phyloP scores from a whole-genome alignment of 371 early-diverging fungal genomes.

The Mortierella polycephala region DNA sequence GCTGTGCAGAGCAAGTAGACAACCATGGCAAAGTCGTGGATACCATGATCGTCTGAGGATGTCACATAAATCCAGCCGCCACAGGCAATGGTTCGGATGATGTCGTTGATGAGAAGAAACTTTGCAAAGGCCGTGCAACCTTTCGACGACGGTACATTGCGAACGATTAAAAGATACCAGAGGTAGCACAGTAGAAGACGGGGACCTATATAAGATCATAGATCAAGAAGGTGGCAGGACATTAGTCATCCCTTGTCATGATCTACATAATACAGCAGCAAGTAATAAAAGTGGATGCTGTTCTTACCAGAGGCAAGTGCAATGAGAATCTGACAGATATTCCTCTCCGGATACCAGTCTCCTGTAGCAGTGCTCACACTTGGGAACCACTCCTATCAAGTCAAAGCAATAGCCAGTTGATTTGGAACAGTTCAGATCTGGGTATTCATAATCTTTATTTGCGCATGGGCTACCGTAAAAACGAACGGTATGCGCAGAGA shows the following conservation, averaged over 20 bases:
- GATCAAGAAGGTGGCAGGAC: neutral
- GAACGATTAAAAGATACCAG: slow-evolving; percentile 69
- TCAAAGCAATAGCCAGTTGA: too few species aligned
- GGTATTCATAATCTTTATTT: too few species aligned
- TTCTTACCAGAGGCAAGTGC: slow-evolving; percentile 72
- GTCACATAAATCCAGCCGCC: slow-evolving; percentile 89
- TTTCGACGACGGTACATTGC: slow-evolving; percentile 54
- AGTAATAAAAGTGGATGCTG: too few species aligned
- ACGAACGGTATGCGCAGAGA: too few species aligned
- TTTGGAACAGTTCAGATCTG: too few species aligned
- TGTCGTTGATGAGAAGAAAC: slow-evolving; percentile 69
- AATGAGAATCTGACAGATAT: slow-evolving; percentile 82
- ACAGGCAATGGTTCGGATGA: slow-evolving; percentile 77
- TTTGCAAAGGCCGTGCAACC: slow-evolving; percentile 61
- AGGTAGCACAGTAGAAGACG: slow-evolving; percentile 75
- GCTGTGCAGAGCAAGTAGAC: slow-evolving; percentile 78
- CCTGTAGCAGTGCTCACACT: slow-evolving; percentile 87
- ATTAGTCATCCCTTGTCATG: too few species aligned
- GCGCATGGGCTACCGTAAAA: too few species aligned
- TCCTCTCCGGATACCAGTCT: slow-evolving; percentile 83
- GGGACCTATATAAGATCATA: slow-evolving; percentile 54
- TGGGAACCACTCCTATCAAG: slow-evolving; percentile 82
- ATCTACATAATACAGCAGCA: too few species aligned
- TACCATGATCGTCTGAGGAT: slow-evolving; percentile 81
- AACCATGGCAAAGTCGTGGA: slow-evolving; percentile 84